Evolutionary conservation across 139 green algal species (phyloP).

Genomic region (Micractinium sp.): DNA sequence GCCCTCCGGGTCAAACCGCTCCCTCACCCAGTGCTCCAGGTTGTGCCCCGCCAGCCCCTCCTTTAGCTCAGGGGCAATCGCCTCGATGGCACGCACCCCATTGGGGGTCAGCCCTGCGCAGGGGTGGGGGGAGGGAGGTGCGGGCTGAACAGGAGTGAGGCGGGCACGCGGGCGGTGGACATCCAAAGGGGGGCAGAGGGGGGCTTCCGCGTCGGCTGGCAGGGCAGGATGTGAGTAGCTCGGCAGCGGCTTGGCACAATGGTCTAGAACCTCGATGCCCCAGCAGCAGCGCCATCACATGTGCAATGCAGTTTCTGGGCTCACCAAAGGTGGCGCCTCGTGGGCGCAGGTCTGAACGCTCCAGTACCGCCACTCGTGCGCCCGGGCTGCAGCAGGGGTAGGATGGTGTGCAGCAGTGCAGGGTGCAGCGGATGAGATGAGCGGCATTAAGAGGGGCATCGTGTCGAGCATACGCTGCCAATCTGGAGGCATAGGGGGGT

Average conservation of each 20-base stretch:
- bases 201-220: too few relatives aligned
- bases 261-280: not conserved
- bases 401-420: not conserved
- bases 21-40: not conserved
- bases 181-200: not conserved
- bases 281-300: not conserved
- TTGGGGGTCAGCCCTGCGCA: not conserved
- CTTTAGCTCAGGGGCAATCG: not conserved
- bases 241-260: not conserved
- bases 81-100: not conserved
- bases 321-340: constrained; percentile 9
- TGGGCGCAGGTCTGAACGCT: constrained; percentile 6
- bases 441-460: not conserved
- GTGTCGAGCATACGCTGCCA: not conserved
- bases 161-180: too few relatives aligned
- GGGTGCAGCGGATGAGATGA: not conserved
- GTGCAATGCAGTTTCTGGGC: too few relatives aligned
- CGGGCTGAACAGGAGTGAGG: not conserved
- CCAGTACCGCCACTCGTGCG: not conserved
- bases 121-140: not conserved
- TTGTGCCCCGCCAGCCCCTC: not conserved
- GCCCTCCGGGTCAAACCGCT: not conserved
- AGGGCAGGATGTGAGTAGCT: not conserved
- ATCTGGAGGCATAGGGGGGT: not conserved
- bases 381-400: not conserved